Evolutionary conservation across 2,329 filamentous ascomycete genomes (phyloP).

Genomic region (Acephala macrosclerotiorum): DNA sequence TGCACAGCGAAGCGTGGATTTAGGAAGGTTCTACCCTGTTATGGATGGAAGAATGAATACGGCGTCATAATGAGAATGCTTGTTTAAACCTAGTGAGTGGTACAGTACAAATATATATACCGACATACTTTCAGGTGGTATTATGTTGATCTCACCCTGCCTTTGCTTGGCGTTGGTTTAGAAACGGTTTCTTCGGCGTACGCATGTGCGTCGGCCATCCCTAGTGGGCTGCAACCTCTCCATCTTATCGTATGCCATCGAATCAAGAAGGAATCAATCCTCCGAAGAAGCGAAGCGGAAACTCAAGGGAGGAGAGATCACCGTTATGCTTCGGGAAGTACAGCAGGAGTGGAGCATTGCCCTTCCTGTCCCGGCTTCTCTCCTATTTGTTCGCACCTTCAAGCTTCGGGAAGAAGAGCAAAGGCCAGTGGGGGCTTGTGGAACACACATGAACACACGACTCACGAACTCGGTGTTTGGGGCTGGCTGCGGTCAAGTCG

Average conservation of each 20-base stretch:
- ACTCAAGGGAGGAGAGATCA: background rate
- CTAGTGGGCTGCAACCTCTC: no score
- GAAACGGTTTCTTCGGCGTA: no score
- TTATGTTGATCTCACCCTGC: background rate
- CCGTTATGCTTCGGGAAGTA: background rate
- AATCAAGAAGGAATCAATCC: background rate
- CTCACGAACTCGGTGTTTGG: no score
- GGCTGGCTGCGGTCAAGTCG: no score
- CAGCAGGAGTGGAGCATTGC: no score
- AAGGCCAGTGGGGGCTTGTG: no score
- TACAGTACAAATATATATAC: background rate
- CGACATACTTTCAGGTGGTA: background rate
- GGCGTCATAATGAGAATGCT: background rate
- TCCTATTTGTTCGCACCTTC: no score
- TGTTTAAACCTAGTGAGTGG: background rate
- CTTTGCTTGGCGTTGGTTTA: background rate
- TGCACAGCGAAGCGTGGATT: conserved; percentile 6
- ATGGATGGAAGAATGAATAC: background rate
- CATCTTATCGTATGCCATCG: background rate
- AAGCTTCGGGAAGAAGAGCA: no score
- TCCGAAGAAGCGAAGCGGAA: no score
- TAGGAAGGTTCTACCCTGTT: background rate
- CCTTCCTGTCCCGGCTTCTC: no score
- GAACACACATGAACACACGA: no score
- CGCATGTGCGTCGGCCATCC: no score